phyloP scores from a whole-genome alignment of 495 filamentous ascomycete genomes.

The Lepraria neglecta region DNA sequence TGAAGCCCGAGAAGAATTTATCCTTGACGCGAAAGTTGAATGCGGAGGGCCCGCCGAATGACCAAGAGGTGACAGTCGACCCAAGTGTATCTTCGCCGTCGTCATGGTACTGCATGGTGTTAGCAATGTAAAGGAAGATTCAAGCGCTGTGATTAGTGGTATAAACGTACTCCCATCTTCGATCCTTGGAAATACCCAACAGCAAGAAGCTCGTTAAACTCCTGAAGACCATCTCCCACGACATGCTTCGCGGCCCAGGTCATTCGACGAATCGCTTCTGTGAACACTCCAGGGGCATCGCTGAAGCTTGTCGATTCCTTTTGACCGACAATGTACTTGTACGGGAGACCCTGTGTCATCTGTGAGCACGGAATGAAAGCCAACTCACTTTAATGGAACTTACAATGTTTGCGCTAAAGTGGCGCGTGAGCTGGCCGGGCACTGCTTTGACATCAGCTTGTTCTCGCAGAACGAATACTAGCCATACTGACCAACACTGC shows the following conservation, averaged over 20 bases:
- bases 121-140: constrained; percentile 20
- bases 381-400: constrained; percentile 25
- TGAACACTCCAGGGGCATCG: constrained; percentile 52
- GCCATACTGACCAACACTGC: constrained; percentile 36
- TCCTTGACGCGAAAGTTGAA: constrained; percentile 70
- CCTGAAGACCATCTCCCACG: constrained; percentile 33
- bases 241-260: constrained; percentile 56
- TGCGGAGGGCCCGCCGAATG: constrained; percentile 58
- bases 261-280: constrained; percentile 52
- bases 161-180: constrained; percentile 55
- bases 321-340: constrained; percentile 66
- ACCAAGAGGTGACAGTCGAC: constrained; percentile 68
- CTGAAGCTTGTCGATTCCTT: constrained; percentile 58
- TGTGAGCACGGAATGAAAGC: background rate
- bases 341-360: constrained; percentile 59
- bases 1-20: constrained; percentile 42
- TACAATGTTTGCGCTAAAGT: constrained; percentile 71
- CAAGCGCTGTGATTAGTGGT: background rate
- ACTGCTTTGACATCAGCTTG: constrained; percentile 25
- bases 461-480: background rate
- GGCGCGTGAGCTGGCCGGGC: constrained; percentile 48
- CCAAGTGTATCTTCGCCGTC: constrained; percentile 75
- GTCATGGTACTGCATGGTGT: constrained; percentile 63
- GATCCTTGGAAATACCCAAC: constrained; percentile 69
- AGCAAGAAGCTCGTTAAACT: constrained; percentile 70